phyloP scores from a whole-genome alignment of 164 flowering plant species.

The Tinospora cordifolia region DNA sequence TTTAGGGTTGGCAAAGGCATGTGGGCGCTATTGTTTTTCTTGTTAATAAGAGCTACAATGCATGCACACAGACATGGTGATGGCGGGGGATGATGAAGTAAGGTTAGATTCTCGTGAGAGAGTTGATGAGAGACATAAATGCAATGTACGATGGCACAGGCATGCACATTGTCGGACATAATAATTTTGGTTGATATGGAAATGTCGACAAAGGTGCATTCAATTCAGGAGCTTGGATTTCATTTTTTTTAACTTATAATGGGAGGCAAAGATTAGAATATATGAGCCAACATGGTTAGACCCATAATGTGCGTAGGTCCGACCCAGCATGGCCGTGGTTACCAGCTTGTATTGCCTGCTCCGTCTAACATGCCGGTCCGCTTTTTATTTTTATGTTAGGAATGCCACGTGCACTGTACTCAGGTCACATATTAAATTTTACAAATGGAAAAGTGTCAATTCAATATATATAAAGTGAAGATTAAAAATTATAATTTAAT shows the following conservation, averaged over 20 bases:
- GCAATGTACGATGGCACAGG: not conserved
- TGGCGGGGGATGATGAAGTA: not conserved
- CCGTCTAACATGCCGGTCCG: not conserved
- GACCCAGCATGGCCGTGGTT: slow-evolving; percentile 1
- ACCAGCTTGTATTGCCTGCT: not conserved
- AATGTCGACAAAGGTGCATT: slow-evolving; percentile 3
- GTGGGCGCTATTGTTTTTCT: too few species aligned
- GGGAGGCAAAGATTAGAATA: not conserved
- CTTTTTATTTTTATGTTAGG: not conserved
- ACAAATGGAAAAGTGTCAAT: too few species aligned
- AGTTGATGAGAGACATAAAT: not conserved
- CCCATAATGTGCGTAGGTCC: not conserved
- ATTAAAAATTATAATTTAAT: too few species aligned
- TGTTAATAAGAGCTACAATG: not conserved
- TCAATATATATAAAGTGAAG: too few species aligned
- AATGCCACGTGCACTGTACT: too few species aligned
- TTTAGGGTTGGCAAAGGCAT: too few species aligned
- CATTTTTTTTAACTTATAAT: not conserved
- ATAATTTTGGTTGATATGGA: slow-evolving; percentile 3
- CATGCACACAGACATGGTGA: not conserved
- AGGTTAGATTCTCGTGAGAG: not conserved
- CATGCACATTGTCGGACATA: slow-evolving; percentile 4
- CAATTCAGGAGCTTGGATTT: slow-evolving; percentile 4
- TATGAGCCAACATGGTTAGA: not conserved
- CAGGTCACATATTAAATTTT: too few species aligned